These are phyloP conservation scores for Santalum album DNA, from an alignment of 164 flowering plant genomes.

Conservation along the genomic window DNA sequence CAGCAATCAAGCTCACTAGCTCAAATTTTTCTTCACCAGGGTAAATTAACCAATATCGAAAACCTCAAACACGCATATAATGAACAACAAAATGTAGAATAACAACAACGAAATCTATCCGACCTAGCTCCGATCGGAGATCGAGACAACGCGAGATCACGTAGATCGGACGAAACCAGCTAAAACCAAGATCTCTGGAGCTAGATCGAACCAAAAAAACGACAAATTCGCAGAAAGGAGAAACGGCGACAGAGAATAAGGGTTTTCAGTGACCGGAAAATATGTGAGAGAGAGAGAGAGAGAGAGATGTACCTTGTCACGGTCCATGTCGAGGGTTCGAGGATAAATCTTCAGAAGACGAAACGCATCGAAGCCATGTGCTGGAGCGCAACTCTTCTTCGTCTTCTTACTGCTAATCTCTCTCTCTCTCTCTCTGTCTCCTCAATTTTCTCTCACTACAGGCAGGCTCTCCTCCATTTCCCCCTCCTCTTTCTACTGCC, in stretches of 20 bases:
- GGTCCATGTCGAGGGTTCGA: neutral
- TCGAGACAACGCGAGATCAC: neutral
- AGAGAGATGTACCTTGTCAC: neutral
- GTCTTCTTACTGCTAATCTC: neutral
- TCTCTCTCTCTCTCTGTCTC: neutral
- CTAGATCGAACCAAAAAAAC: neutral
- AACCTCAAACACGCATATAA: neutral
- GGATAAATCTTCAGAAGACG: neutral
- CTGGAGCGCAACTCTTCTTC: constrained; percentile 1
- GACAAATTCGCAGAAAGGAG: neutral
- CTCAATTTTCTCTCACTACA: neutral
- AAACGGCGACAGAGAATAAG: neutral
- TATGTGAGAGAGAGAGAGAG: too few relatives aligned
- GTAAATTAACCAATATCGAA: neutral
- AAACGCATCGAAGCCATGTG: neutral
- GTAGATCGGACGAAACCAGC: neutral
- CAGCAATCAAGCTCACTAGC: neutral
- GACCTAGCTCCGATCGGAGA: neutral
- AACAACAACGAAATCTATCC: neutral
- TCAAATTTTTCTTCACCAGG: neutral
- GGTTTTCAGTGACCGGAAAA: too few relatives aligned
- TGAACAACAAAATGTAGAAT: neutral
- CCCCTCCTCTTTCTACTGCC: too few relatives aligned
- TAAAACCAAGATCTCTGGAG: neutral
- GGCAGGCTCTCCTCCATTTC: too few relatives aligned